phyloP scores from a whole-genome alignment of 1,139 yeast genomes.

The Spathaspora jeffriesii region DNA sequence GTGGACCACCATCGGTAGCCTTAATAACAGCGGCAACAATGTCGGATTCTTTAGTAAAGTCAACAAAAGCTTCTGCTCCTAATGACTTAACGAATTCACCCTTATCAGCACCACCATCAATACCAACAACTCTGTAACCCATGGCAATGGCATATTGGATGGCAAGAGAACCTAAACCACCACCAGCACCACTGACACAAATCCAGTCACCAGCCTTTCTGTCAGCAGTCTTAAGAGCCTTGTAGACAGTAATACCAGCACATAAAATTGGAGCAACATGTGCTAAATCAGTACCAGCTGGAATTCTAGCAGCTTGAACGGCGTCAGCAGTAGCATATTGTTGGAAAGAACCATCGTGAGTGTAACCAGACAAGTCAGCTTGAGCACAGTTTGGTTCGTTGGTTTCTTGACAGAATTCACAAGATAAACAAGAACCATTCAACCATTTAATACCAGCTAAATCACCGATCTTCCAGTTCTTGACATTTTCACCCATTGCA shows the following conservation, averaged over 20 bases:
- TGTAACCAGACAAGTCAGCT: slow-evolving; percentile 74
- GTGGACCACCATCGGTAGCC: slow-evolving; percentile 78
- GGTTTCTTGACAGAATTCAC: slow-evolving; percentile 68
- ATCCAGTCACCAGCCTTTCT: slow-evolving; percentile 73
- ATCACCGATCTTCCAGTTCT: slow-evolving; percentile 70
- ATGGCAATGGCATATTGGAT: slow-evolving; percentile 73
- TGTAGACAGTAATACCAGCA: slow-evolving; percentile 82
- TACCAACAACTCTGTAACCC: slow-evolving; percentile 75
- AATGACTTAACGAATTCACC: slow-evolving; percentile 52
- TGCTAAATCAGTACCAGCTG: slow-evolving; percentile 71
- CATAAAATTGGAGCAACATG: slow-evolving; percentile 76
- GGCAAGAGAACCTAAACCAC: slow-evolving; percentile 78
- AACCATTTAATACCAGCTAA: slow-evolving; percentile 77
- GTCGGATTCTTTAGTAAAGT: slow-evolving; percentile 60
- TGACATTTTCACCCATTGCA: slow-evolving; percentile 65
- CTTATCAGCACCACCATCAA: slow-evolving; percentile 76
- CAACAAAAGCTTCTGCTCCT: slow-evolving; percentile 71
- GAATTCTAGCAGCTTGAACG: slow-evolving; percentile 79
- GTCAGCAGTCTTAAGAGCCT: slow-evolving; percentile 72
- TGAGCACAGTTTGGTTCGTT: slow-evolving; percentile 67
- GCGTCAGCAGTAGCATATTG: slow-evolving; percentile 86
- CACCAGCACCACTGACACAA: slow-evolving; percentile 77
- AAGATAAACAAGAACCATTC: slow-evolving; percentile 68
- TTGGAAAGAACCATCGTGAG: slow-evolving; percentile 82
- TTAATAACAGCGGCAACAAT: slow-evolving; percentile 53